Conservation (phyloP, 306 rosid genomes). For the Cucurbita argyrosperma region DNA sequence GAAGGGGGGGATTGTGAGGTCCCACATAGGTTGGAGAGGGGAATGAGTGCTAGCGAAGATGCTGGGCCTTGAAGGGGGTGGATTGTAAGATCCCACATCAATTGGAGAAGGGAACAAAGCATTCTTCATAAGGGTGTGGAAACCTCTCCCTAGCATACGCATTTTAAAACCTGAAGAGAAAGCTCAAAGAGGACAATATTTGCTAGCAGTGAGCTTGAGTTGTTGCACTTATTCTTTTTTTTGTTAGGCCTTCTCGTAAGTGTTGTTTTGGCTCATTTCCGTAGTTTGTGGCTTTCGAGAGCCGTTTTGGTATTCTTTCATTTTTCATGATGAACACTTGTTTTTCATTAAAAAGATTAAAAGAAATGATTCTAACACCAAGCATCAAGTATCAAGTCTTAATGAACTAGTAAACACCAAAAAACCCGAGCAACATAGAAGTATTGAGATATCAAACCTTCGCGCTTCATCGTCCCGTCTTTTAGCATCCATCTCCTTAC, state of each 20-base stretch:
- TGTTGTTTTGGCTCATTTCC: neutral
- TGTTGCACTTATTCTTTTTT: neutral
- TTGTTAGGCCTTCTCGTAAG: neutral
- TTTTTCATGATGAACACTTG: neutral
- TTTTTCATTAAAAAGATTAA: too few relatives aligned
- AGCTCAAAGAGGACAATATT: too few relatives aligned
- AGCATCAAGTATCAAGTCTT: neutral
- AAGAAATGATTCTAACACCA: neutral
- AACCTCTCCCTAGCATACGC: too few relatives aligned
- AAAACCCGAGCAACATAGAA: neutral
- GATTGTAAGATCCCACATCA: too few relatives aligned
- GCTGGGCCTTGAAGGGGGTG: too few relatives aligned
- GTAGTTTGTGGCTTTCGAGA: neutral
- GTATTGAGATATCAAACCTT: neutral
- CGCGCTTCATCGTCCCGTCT: constrained; percentile 26
- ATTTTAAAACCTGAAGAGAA: too few relatives aligned
- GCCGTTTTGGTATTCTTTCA: neutral
- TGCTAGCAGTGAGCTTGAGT: too few relatives aligned
- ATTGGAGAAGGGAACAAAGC: too few relatives aligned
- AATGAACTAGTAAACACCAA: neutral
- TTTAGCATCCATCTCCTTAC: constrained; percentile 90
- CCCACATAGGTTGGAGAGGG: too few relatives aligned
- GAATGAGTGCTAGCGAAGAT: too few relatives aligned
- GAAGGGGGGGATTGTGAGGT: too few relatives aligned
- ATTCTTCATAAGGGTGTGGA: too few relatives aligned